Percentiles rank a stretch among this genome's conserved stretches.
Evolutionary conservation across 805 yeast genomes (phyloP).

Genomic region (Saccharomycopsis amapae): DNA sequence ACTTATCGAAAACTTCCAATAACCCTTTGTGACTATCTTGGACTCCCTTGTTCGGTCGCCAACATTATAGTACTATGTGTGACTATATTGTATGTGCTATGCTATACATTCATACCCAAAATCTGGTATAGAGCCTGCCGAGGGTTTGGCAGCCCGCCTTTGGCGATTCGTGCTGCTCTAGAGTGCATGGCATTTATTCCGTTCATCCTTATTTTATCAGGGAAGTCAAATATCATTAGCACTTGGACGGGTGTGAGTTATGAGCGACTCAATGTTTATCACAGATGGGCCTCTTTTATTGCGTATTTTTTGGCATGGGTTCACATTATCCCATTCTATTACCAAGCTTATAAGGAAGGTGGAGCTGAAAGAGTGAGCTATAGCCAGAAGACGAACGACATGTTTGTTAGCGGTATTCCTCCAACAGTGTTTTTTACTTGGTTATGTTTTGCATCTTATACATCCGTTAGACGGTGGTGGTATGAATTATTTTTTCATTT

Average conservation of each 20-base stretch:
- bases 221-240: slow-evolving; percentile 45
- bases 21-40: slow-evolving; percentile 29
- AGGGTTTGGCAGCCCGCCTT: slow-evolving; percentile 54
- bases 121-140: slow-evolving; percentile 44
- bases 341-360: slow-evolving; percentile 42
- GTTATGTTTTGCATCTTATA: slow-evolving; percentile 38
- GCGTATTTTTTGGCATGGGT: slow-evolving; percentile 32
- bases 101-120: slow-evolving; percentile 37
- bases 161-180: slow-evolving; percentile 47
- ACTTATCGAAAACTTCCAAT: slow-evolving; percentile 31
- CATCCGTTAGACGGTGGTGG: slow-evolving; percentile 32
- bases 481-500: slow-evolving; percentile 45
- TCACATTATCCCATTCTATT: slow-evolving; percentile 45
- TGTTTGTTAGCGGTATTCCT: slow-evolving; percentile 38
- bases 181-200: slow-evolving; percentile 46
- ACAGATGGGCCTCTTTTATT: slow-evolving; percentile 41
- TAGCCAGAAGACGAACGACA: slow-evolving; percentile 24
- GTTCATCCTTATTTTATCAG: slow-evolving; percentile 42
- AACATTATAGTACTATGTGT: slow-evolving; percentile 29
- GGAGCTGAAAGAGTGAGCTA: slow-evolving; percentile 31
- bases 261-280: slow-evolving; percentile 46
- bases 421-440: slow-evolving; percentile 40
- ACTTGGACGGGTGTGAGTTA: slow-evolving; percentile 46
- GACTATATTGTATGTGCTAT: slow-evolving; percentile 31
- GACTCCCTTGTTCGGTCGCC: slow-evolving; percentile 35